phyloP scores from a whole-genome alignment of 306 rosid genomes.

The Canavalia ensiformis region DNA sequence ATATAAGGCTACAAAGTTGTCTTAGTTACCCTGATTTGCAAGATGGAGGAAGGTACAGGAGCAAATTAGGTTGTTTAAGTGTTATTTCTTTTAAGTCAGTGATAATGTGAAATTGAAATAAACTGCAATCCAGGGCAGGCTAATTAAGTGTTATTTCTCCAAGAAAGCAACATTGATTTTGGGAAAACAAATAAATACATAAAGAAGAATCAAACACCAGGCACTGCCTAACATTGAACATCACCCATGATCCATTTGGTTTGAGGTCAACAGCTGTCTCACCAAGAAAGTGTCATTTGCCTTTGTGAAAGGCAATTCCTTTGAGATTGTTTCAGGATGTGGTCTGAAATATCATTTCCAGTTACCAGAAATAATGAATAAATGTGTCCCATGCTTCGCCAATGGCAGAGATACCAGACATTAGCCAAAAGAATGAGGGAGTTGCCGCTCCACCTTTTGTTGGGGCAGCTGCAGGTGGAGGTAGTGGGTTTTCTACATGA shows the following conservation, averaged over 20 bases:
- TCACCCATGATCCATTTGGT: slow-evolving; percentile 1
- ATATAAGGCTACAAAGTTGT: neutral
- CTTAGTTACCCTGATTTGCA: neutral
- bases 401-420: slow-evolving; percentile 53
- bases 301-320: slow-evolving; percentile 2
- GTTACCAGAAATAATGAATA: slow-evolving; percentile 45
- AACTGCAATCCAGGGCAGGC: neutral
- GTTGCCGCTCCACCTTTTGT: slow-evolving; percentile 41
- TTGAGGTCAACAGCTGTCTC: slow-evolving; percentile 28
- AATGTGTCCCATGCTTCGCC: slow-evolving; percentile 64
- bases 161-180: neutral
- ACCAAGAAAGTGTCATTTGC: neutral
- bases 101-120: slow-evolving; percentile 2
- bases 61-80: slow-evolving; percentile 27
- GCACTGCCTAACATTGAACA: slow-evolving; percentile 1
- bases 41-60: neutral
- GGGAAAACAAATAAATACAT: neutral
- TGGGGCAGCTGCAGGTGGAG: slow-evolving; percentile 64
- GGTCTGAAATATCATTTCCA: neutral
- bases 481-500: slow-evolving; percentile 63
- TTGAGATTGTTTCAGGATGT: slow-evolving; percentile 23
- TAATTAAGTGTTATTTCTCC: neutral
- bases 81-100: neutral
- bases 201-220: neutral
- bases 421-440: slow-evolving; percentile 33